These are phyloP conservation scores for Hanseniaspora nectarophila DNA, from an alignment of 805 yeast genomes.

Conservation along the genomic window DNA sequence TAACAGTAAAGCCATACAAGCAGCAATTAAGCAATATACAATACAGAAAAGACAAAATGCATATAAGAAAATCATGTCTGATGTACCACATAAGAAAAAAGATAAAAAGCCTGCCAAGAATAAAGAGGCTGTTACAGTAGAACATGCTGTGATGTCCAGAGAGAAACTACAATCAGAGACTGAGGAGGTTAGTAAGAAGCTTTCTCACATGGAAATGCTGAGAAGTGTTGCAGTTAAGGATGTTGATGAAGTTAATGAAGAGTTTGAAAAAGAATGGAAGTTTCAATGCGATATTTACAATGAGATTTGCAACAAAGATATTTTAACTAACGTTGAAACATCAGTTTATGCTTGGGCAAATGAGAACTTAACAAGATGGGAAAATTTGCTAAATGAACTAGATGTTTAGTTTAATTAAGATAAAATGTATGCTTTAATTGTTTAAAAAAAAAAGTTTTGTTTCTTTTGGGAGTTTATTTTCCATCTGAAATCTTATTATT, in stretches of 20 bases:
- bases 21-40: constrained; percentile 6
- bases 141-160: constrained; percentile 16
- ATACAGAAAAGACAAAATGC: constrained; percentile 1
- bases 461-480: too few relatives aligned
- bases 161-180: constrained; percentile 1
- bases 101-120: constrained; percentile 29
- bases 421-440: too few relatives aligned
- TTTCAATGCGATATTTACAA: neutral
- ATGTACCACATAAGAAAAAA: constrained; percentile 24
- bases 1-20: constrained; percentile 9
- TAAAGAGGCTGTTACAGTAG: constrained; percentile 9
- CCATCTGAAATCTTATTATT: too few relatives aligned
- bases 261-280: constrained; percentile 1
- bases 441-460: too few relatives aligned
- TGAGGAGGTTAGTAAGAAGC: neutral
- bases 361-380: constrained; percentile 4
- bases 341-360: constrained; percentile 6
- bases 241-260: neutral
- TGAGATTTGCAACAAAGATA: constrained; percentile 2
- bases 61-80: constrained; percentile 1
- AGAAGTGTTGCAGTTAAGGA: neutral
- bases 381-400: neutral
- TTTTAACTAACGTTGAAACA: neutral
- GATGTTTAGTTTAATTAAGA: neutral
- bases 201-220: neutral